phyloP scores from a whole-genome alignment of 1,284 basidiomycete species.

The Xerocomus cyaneibrunnescens region DNA sequence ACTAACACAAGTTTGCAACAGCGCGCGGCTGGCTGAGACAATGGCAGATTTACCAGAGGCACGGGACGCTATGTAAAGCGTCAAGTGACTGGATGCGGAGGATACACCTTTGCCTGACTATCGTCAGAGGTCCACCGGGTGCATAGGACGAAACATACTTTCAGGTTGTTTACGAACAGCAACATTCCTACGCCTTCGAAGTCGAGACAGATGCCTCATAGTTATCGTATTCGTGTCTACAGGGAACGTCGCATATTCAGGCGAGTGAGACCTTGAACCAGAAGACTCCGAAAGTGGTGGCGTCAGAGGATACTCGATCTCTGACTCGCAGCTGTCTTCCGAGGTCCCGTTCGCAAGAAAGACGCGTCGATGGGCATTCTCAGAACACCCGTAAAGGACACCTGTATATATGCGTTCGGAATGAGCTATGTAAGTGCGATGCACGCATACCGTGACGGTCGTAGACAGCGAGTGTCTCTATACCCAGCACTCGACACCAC shows the following conservation, averaged over 20 bases:
- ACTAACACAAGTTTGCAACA: slow-evolving; percentile 28
- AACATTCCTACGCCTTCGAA: slow-evolving; percentile 26
- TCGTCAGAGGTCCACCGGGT: slow-evolving; percentile 10
- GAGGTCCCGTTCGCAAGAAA: slow-evolving; percentile 29
- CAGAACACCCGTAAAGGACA: slow-evolving; percentile 43
- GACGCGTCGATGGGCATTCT: slow-evolving; percentile 41
- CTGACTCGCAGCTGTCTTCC: slow-evolving; percentile 48
- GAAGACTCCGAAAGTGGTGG: slow-evolving; percentile 70
- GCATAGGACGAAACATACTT: slow-evolving; percentile 18
- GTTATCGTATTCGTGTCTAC: slow-evolving; percentile 40
- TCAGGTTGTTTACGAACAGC: slow-evolving; percentile 25
- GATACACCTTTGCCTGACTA: slow-evolving; percentile 7
- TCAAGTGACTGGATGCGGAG: slow-evolving; percentile 29
- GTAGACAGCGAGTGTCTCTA: slow-evolving; percentile 63
- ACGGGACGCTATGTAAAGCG: slow-evolving; percentile 47
- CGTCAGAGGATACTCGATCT: slow-evolving; percentile 65
- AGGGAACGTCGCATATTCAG: slow-evolving; percentile 36
- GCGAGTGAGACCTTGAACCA: slow-evolving; percentile 58
- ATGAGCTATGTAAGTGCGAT: slow-evolving; percentile 1
- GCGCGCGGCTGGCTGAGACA: slow-evolving; percentile 42
- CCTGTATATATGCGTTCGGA: slow-evolving; percentile 40
- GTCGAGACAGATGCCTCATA: slow-evolving; percentile 26
- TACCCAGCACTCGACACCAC: slow-evolving; percentile 62
- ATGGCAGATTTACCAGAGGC: slow-evolving; percentile 52
- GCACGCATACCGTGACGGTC: slow-evolving; percentile 59